These are phyloP conservation scores for Cyberlindnera japonica DNA, from an alignment of 805 yeast species.

Conservation along the genomic window DNA sequence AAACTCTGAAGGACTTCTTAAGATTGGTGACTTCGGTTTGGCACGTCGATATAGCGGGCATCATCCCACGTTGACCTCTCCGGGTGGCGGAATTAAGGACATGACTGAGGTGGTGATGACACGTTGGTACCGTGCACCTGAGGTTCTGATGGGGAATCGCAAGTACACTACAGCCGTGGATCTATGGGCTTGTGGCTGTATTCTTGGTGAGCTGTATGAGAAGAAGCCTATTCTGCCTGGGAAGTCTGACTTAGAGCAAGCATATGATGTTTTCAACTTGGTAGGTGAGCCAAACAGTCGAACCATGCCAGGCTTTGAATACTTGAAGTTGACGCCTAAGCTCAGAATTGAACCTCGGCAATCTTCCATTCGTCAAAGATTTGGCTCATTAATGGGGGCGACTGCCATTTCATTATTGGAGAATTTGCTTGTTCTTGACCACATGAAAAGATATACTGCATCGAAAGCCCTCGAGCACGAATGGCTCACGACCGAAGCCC, in stretches of 20 bases:
- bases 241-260: slow-evolving; percentile 81
- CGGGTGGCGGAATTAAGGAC: slow-evolving; percentile 42
- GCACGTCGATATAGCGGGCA: slow-evolving; percentile 72
- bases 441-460: slow-evolving; percentile 72
- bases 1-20: slow-evolving; percentile 70
- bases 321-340: slow-evolving; percentile 11
- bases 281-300: slow-evolving; percentile 69
- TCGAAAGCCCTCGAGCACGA: slow-evolving; percentile 66
- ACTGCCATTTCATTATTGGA: slow-evolving; percentile 54
- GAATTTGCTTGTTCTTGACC: slow-evolving; percentile 66
- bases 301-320: slow-evolving; percentile 38
- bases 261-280: slow-evolving; percentile 71
- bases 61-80: slow-evolving; percentile 46
- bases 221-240: slow-evolving; percentile 85
- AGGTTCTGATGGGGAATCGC: slow-evolving; percentile 79
- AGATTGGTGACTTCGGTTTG: slow-evolving; percentile 93
- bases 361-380: slow-evolving; percentile 44
- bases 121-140: slow-evolving; percentile 97
- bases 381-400: slow-evolving; percentile 35
- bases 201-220: slow-evolving; percentile 84
- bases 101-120: slow-evolving; percentile 83
- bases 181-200: slow-evolving; percentile 97
- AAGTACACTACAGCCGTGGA: slow-evolving; percentile 92
- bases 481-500: slow-evolving; percentile 55
- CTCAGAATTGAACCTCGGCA: slow-evolving; percentile 24